These are phyloP conservation scores for Colletotrichum tamarilloi DNA, from an alignment of 2,329 filamentous ascomycete genomes.

Conservation along the genomic window DNA sequence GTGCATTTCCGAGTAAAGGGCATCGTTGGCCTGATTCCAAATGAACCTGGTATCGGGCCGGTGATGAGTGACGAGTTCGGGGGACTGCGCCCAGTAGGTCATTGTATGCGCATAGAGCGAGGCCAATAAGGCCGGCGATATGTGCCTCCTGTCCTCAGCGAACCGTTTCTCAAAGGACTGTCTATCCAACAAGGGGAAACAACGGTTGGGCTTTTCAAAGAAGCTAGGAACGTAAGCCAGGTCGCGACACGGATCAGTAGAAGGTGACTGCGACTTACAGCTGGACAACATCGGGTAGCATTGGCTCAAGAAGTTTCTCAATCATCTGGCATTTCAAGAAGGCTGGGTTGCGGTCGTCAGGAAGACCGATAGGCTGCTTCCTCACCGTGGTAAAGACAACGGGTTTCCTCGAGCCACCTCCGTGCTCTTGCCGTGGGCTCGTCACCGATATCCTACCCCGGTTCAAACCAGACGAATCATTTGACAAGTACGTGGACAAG, in stretches of 20 bases:
- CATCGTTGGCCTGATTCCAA: conserved; percentile 71
- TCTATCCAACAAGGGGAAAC: conserved; percentile 71
- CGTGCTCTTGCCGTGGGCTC: conserved; percentile 12
- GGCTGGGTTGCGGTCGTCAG: conserved; percentile 49
- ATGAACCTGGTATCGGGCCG: conserved; percentile 69
- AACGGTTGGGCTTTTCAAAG: conserved; percentile 66
- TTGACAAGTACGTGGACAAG: conserved; percentile 55
- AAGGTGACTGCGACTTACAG: conserved; percentile 46
- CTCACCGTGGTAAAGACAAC: conserved; percentile 60
- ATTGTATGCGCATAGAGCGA: conserved; percentile 68
- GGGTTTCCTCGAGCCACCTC: conserved; percentile 41
- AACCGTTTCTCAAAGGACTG: conserved; percentile 62
- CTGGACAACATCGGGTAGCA: conserved; percentile 60
- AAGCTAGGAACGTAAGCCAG: conserved; percentile 51
- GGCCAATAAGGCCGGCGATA: conserved; percentile 67
- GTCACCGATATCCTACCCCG: conserved; percentile 26
- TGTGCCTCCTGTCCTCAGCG: conserved; percentile 54
- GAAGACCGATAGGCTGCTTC: conserved; percentile 56
- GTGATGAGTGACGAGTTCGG: conserved; percentile 54
- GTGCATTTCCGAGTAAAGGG: conserved; percentile 69
- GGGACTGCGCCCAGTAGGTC: conserved; percentile 66
- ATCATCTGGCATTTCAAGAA: conserved; percentile 64
- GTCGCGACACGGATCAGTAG: background rate
- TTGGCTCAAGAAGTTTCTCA: conserved; percentile 69
- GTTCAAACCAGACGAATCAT: conserved; percentile 19